Percentiles rank a stretch among this genome's conserved stretches.
Conservation (phyloP, 768 basidiomycete species). For the Leucocoprinus sp. region DNA sequence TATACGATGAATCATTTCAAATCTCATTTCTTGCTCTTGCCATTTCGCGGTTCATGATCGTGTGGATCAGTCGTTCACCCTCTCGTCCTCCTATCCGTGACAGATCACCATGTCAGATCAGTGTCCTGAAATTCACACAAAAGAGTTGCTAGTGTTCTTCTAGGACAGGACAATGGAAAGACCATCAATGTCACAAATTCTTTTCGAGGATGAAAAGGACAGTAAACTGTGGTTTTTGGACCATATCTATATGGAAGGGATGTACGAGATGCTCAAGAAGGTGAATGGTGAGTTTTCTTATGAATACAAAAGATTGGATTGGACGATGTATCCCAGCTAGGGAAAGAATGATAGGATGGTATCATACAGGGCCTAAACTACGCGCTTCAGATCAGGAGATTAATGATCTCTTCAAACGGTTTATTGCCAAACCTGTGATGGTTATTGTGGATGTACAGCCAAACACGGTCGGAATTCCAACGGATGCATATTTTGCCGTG, state of each 20-base stretch:
- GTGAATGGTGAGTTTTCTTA: constrained; percentile 71
- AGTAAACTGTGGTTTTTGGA: constrained; percentile 99
- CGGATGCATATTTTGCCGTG: constrained; percentile 95
- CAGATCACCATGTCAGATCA: constrained; percentile 90
- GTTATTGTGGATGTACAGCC: constrained; percentile 98
- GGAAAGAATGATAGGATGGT: constrained; percentile 97
- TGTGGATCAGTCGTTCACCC: constrained; percentile 73
- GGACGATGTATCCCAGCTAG: constrained; percentile 49
- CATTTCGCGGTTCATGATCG: background rate
- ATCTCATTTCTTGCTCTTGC: background rate
- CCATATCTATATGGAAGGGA: constrained; percentile 95
- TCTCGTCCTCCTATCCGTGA: constrained; percentile 92
- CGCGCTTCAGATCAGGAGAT: constrained; percentile 97
- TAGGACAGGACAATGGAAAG: constrained; percentile 93
- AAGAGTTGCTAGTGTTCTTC: constrained; percentile 86
- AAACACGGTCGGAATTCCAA: constrained; percentile 86
- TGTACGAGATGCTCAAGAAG: constrained; percentile 99
- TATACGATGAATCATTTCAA: constrained; percentile 7
- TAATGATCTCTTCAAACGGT: constrained; percentile 92
- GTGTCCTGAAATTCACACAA: constrained; percentile 78
- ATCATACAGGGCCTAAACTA: constrained; percentile 94
- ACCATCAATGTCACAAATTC: constrained; percentile 96
- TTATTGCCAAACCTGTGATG: constrained; percentile 86
- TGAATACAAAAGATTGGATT: background rate
- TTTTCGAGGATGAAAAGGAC: constrained; percentile 97